A percentile compares a stretch with the other conserved stretches of the same genome.
phyloP scores from a whole-genome alignment of 2,329 filamentous ascomycete species.

The Pestalotiopsis fici region DNA sequence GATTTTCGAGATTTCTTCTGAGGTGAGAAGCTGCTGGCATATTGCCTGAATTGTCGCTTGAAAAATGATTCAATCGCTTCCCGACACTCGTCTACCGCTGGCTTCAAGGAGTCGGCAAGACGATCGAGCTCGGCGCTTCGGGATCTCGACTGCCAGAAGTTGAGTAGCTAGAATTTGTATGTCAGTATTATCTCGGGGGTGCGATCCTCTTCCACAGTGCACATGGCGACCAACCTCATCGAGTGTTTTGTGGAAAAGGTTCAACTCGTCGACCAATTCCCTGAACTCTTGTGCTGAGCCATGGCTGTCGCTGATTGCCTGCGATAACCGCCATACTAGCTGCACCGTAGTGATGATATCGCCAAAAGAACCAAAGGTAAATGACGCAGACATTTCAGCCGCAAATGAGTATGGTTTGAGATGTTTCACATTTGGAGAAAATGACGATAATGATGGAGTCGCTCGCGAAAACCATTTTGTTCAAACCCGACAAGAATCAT shows the following conservation, averaged over 20 bases:
- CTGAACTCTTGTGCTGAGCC: background rate
- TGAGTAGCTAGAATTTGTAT: background rate
- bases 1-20: background rate
- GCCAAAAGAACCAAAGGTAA: conserved; percentile 1
- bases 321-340: conserved; percentile 6
- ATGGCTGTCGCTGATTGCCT: conserved; percentile 5
- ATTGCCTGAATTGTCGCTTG: background rate
- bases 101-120: background rate
- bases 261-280: background rate
- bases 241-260: background rate
- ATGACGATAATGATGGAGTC: too few species aligned
- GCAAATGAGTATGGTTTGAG: background rate
- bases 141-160: background rate
- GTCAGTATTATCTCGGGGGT: background rate
- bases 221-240: background rate
- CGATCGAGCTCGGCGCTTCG: background rate
- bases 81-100: background rate
- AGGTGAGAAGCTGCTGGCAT: background rate
- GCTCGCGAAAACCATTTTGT: too few species aligned
- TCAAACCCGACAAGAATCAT: too few species aligned
- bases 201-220: too few species aligned
- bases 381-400: background rate
- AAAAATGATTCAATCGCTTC: background rate
- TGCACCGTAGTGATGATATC: conserved; percentile 1
- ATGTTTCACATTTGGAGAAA: too few species aligned